phyloP scores from a whole-genome alignment of 2,329 filamentous ascomycete species.

The Pseudocercospora macadamiae region DNA sequence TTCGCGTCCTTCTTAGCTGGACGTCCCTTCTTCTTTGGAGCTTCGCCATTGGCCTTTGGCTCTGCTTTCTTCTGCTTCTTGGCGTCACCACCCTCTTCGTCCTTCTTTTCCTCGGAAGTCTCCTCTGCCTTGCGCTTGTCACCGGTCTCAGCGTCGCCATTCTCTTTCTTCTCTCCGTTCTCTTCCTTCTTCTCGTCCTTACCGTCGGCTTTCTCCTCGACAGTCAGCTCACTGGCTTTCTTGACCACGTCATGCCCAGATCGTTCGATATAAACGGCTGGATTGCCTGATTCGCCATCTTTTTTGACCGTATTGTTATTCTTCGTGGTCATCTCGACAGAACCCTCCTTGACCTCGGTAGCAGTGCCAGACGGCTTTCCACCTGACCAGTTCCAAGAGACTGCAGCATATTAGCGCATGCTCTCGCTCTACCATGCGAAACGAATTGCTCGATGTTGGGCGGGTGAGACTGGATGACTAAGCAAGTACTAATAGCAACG shows the following conservation, averaged over 20 bases:
- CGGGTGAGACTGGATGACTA: conserved; percentile 25
- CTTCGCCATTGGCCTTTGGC: conserved; percentile 39
- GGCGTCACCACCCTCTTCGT: conserved; percentile 29
- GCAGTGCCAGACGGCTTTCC: conserved; percentile 61
- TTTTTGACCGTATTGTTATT: conserved; percentile 67
- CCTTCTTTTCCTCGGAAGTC: conserved; percentile 25
- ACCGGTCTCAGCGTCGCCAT: conserved; percentile 29
- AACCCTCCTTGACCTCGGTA: conserved; percentile 60
- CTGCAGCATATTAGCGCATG: conserved; percentile 44
- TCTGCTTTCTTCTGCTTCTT: conserved; percentile 37
- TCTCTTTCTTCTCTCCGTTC: conserved; percentile 39
- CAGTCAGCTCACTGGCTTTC: conserved; percentile 61
- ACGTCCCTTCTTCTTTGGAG: conserved; percentile 47
- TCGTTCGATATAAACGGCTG: conserved; percentile 62
- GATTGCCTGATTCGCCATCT: conserved; percentile 62
- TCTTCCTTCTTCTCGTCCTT: conserved; percentile 30
- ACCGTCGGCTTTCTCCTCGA: conserved; percentile 48
- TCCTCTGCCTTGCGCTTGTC: conserved; percentile 21
- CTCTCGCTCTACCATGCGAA: conserved; percentile 2
- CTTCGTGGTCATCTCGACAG: conserved; percentile 63
- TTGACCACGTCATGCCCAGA: conserved; percentile 68
- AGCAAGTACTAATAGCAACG: conserved; percentile 20
- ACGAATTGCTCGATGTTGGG: conserved; percentile 5
- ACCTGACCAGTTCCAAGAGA: conserved; percentile 65
- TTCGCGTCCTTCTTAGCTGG: conserved; percentile 44